Percentiles rank a stretch among this genome's conserved stretches.
These are phyloP conservation scores for Xylaria acuta DNA, from an alignment of 495 filamentous ascomycete species.

Conservation along the genomic window DNA sequence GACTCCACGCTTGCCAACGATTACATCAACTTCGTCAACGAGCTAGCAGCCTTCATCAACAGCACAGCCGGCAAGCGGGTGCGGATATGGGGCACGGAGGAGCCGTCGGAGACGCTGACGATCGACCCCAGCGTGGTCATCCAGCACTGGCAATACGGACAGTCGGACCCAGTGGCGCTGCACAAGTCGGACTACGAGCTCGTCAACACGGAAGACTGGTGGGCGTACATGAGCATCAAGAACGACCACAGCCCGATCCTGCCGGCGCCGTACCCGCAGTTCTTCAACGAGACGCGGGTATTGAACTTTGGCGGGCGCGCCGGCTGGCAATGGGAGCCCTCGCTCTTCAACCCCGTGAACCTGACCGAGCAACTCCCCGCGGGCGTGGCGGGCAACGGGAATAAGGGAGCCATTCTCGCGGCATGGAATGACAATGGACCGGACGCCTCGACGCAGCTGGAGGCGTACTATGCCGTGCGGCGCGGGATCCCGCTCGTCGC, in stretches of 20 bases:
- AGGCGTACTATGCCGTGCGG: conserved; percentile 60
- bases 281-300: conserved; percentile 57
- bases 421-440: conserved; percentile 66
- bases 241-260: conserved; percentile 60
- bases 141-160: conserved; percentile 65
- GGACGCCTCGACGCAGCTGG: conserved; percentile 61
- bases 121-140: conserved; percentile 54
- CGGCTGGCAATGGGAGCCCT: conserved; percentile 59
- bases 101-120: conserved; percentile 47
- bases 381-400: conserved; percentile 32
- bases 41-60: conserved; percentile 54
- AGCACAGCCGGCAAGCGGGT: conserved; percentile 52
- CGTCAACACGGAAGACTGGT: conserved; percentile 64
- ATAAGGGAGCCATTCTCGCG: conserved; percentile 59
- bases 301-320: conserved; percentile 52
- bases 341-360: conserved; percentile 56
- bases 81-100: conserved; percentile 62
- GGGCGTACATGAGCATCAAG: conserved; percentile 63
- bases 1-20: conserved; percentile 56
- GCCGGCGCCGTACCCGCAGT: conserved; percentile 61
- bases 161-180: conserved; percentile 58
- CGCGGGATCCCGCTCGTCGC: conserved; percentile 54
- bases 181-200: conserved; percentile 49
- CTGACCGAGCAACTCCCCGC: conserved; percentile 44
- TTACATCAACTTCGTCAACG: conserved; percentile 62